Evolutionary conservation across 306 rosid genomes (phyloP), one percentile per base, ranked within the genome.

Genomic region (Vigna hirtella): DNA sequence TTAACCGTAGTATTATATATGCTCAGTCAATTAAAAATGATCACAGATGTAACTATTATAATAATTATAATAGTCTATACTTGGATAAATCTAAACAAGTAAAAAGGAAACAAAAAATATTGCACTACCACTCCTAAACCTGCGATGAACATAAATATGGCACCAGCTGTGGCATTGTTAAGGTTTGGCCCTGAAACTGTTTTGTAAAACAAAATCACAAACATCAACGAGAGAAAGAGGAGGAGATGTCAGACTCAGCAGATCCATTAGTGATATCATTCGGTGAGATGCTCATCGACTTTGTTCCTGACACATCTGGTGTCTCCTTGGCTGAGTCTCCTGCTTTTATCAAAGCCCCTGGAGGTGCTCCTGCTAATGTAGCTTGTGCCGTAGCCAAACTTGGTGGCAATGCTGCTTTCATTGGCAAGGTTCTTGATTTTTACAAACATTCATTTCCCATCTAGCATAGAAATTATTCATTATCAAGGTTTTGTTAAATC

Each of bases 201-300:
- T 26, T 45, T 75, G 69, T 56, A 17, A 70, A 32, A 55, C 34
- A 64, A 20, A 18, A 38, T 61, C 9, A 34, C 38, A 34, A 34
- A 34, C 7, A 66, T 28, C 45, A 61, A 22, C 12, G 36, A 70
- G 5, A 52, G 55, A 32, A 28, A 48, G 51, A 77, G 55, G 13
- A 73, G 47, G 72, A 53, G 68, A 89, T 87, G 93, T 7, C 83
- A 42, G 34, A 45, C 26, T 63, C 88, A 85, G 36, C 1, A 59
- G 75, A 79, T 58, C 47, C 81, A 14, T n/a, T 83, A 40, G 80
- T 88, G 34, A 86, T 88, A 45, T 47, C 91, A 28, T 90, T 88
- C n/a, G 91, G 91, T 4, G 94, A 90, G 85, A 90, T 90, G 94
- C 87, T 90, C 0, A 90, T 90, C 5, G 94, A 90, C 80, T 90